Evolutionary conservation across 441 rosid species (phyloP), one percentile per base, ranked within the genome.

Genomic region (Corymbia calophylla): DNA sequence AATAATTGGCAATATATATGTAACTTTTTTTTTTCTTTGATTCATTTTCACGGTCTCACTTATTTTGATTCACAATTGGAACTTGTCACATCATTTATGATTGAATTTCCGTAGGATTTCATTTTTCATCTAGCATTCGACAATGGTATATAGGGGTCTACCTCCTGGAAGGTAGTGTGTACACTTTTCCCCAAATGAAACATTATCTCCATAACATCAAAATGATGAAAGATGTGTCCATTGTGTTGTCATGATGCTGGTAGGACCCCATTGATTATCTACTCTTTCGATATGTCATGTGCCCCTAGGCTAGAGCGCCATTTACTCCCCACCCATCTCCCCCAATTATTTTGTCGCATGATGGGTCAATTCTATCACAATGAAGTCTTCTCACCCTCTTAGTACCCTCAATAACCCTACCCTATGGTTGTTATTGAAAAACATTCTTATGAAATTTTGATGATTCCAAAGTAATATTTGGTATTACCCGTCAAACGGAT

Each of bases 1-100:
- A 58, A 25, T 58, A 4, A 58, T 9, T 14, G 5, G n/a, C 4
- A 58, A 13, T 25, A 1, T 3, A 13, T 25, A 1, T 3, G n/a
- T 29, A 12, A 25, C 14, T 58, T 58, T 58, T 23, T 56, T 56
- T 58, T 58, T 58, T 23, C 29, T 58, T 58, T 58, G 62, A 58
- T 58, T 23, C n/a, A 23, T 29, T 13, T 13, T 9, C 29, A 58
- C 9, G n/a, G 64, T 25, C 64, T n/a, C n/a, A 25, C 64, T 58
- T 58, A 58, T 58, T 58, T 58, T 25, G n/a, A 58, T 58, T 29
- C 64, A 58, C 64, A 0, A 58, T 58, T 58, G 64, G 25, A 58
- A 58, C 64, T 23, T 58, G 6, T 58, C 14, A 25, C 64, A 58
- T 58, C n/a, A 58, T 58, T 27, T 10, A 58, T n/a, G 6, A 39